Conservation (phyloP, 768 basidiomycete genomes). For the Hygrophorus russula region DNA sequence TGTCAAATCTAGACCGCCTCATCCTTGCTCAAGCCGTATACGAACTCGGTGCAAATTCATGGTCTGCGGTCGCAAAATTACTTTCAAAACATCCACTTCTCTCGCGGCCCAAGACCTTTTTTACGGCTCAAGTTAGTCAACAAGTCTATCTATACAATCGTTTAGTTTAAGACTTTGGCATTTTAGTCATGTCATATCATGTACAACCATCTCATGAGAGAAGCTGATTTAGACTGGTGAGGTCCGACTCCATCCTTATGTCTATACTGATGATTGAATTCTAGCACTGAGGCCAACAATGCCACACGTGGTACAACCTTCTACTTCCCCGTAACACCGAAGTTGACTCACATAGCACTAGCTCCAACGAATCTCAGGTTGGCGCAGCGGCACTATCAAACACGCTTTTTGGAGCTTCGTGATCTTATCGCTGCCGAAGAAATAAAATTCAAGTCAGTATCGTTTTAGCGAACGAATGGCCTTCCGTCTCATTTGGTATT, state of each 20-base stretch:
- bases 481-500: background rate
- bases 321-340: conserved; percentile 1
- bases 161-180: conserved; percentile 2
- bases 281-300: conserved; percentile 40
- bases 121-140: conserved; percentile 50
- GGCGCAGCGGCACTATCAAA: conserved; percentile 64
- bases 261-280: background rate
- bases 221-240: conserved; percentile 55
- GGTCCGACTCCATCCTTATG: conserved; percentile 14
- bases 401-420: conserved; percentile 61
- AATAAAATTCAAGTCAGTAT: conserved; percentile 58
- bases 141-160: conserved; percentile 7
- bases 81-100: conserved; percentile 65
- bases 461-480: no score
- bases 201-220: conserved; percentile 59
- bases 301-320: conserved; percentile 37
- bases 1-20: conserved; percentile 52
- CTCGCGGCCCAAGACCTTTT: conserved; percentile 49
- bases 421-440: conserved; percentile 67
- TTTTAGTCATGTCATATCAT: conserved; percentile 54
- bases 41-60: conserved; percentile 62
- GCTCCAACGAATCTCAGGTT: conserved; percentile 57
- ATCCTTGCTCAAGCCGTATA: conserved; percentile 81
- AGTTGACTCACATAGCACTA: conserved; percentile 17
- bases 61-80: conserved; percentile 55